phyloP scores from a whole-genome alignment of 164 flowering plant genomes.

The Tinospora cordifolia region DNA sequence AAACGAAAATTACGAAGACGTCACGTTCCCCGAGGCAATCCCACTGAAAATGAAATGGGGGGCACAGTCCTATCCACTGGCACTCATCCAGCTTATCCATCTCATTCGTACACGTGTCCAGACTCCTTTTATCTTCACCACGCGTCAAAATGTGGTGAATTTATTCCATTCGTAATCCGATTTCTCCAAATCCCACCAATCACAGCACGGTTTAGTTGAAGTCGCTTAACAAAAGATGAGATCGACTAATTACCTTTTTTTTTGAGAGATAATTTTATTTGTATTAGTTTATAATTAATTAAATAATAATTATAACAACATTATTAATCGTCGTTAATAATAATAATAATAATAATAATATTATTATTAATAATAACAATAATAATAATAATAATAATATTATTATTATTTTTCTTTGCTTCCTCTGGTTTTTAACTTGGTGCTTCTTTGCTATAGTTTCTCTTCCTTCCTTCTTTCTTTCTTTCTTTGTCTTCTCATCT shows the following conservation, averaged over 20 bases:
- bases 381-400: not conserved
- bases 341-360: too few relatives aligned
- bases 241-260: not conserved
- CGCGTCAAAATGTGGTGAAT: not conserved
- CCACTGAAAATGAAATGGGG: not conserved
- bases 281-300: too few relatives aligned
- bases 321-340: too few relatives aligned
- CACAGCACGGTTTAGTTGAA: conserved; percentile 6
- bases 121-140: not conserved
- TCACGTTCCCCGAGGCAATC: too few relatives aligned
- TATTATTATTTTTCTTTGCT: not conserved
- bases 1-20: too few relatives aligned
- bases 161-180: not conserved
- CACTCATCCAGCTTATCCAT: not conserved
- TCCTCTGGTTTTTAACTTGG: not conserved
- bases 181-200: conserved; percentile 9
- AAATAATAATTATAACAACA: too few relatives aligned
- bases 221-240: not conserved
- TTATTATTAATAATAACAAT: too few relatives aligned
- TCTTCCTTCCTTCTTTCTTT: too few relatives aligned
- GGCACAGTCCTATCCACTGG: not conserved
- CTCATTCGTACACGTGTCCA: conserved; percentile 5
- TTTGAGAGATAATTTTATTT: not conserved
- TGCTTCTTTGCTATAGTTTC: too few relatives aligned
- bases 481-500: too few relatives aligned